Evolutionary conservation across 2,329 filamentous ascomycete species (phyloP).

Genomic region (Acephala macrosclerotiorum): DNA sequence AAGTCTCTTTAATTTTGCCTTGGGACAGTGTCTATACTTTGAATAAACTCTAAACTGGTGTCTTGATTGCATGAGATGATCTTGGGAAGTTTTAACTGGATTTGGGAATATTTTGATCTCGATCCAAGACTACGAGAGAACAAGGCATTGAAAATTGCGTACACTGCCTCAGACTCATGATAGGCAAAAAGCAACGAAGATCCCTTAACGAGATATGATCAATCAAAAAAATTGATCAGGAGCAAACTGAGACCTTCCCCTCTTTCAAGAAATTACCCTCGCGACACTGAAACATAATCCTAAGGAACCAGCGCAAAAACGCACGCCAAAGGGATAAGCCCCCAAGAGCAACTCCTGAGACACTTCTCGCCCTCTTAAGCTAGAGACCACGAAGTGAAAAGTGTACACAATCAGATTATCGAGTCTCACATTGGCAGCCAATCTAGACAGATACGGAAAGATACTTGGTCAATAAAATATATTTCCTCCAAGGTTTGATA

Average conservation of each 20-base stretch:
- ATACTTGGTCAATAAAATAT: conserved; percentile 4
- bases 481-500: conserved; percentile 2
- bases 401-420: neutral
- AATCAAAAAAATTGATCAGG: neutral
- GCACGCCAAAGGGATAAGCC: neutral
- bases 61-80: too few relatives aligned
- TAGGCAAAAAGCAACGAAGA: too few relatives aligned
- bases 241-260: neutral
- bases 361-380: neutral
- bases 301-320: neutral
- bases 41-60: too few relatives aligned
- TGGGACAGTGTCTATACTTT: too few relatives aligned
- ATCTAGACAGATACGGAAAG: neutral
- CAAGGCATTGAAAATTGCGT: too few relatives aligned
- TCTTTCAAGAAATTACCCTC: neutral
- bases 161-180: too few relatives aligned
- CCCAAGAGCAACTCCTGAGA: conserved; percentile 1
- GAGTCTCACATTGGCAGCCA: neutral
- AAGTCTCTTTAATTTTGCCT: too few relatives aligned
- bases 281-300: neutral
- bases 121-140: too few relatives aligned
- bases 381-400: neutral
- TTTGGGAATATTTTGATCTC: too few relatives aligned
- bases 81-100: too few relatives aligned
- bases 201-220: neutral